Evolutionary conservation across 2,329 filamentous ascomycete genomes (phyloP), one percentile per base, ranked within the genome.

Genomic region (Fusarium illudens): DNA sequence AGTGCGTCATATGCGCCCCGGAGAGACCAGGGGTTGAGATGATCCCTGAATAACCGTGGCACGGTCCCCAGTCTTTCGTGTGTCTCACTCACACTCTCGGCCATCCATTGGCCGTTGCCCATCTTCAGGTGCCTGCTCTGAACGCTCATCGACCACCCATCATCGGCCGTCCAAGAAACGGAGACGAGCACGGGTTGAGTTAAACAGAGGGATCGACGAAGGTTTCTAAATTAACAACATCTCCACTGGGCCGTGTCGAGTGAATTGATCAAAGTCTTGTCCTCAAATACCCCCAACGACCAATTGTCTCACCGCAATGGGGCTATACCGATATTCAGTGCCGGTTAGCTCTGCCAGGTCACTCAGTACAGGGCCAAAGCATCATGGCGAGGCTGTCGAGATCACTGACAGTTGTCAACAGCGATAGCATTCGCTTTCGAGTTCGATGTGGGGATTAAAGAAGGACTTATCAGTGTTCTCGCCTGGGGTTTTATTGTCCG

Each of bases 1-100:
- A 72, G 67, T 71, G 71, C 71, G 71, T 73, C 71, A 73, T 73
- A 73, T 73, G 71, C 65, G 69, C 69, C 71, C 69, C 71, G 51
- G 62, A 67, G 60, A 63, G 60, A 62, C 67, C 56, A 56, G 64
- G 57, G 54, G 67, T 70, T 58, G 58, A 63, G 62, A 49, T 42
- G 34, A 66, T 66, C 70, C 67, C 58, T 70, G 60, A 61, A 58
- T 52, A 49, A 64, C 64, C 56, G 62, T 68, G 56, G 67, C 66
- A 64, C 60, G 55, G 55, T 53, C 71, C 68, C 63, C 62, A 59
- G 67, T 60, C 56, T 51, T 25, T 36, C 64, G 39, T 49, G 52
- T 66, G 71, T 58, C 62, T 73, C 60, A 64, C 60, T 71, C 71
- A 64, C 64, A 72, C 64, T 70, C 66, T 56, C 49, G 33, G 20